Evolutionary conservation across 2,329 filamentous ascomycete species (phyloP).

Genomic region (Colletotrichum euphorbiae): DNA sequence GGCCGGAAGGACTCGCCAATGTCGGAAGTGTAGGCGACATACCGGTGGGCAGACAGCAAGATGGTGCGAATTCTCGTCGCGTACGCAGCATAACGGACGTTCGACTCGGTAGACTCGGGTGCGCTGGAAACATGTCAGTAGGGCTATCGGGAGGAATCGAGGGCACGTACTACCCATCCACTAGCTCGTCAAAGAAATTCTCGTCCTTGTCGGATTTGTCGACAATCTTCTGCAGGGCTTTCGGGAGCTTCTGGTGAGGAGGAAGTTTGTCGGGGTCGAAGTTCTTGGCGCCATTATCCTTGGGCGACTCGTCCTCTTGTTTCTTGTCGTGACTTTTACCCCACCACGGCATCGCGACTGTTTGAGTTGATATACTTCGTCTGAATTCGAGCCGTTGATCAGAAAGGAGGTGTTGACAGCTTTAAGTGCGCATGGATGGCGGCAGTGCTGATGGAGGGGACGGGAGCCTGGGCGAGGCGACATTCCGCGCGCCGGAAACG

Average conservation of each 20-base stretch:
- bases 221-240: conserved; percentile 67
- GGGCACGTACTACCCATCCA: conserved; percentile 78
- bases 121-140: conserved; percentile 59
- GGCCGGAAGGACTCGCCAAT: conserved; percentile 97
- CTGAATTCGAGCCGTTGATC: conserved; percentile 8
- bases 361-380: conserved; percentile 31
- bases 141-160: conserved; percentile 27
- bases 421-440: conserved; percentile 33
- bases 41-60: conserved; percentile 89
- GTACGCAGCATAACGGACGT: conserved; percentile 92
- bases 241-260: conserved; percentile 62
- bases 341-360: conserved; percentile 47
- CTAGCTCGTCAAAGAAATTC: conserved; percentile 80
- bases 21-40: conserved; percentile 96
- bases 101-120: conserved; percentile 84
- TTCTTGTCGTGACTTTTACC: conserved; percentile 52
- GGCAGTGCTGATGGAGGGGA: not conserved
- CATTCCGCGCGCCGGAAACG: conserved; percentile 31
- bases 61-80: conserved; percentile 87
- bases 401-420: conserved; percentile 4
- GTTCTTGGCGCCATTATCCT: conserved; percentile 43
- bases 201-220: conserved; percentile 73
- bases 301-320: conserved; percentile 44
- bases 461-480: conserved; percentile 13
- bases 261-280: conserved; percentile 62